A percentile compares a stretch with the other conserved stretches of the same genome.
Evolutionary conservation across 805 yeast genomes (phyloP).

Genomic region (Candida loeiensis): DNA sequence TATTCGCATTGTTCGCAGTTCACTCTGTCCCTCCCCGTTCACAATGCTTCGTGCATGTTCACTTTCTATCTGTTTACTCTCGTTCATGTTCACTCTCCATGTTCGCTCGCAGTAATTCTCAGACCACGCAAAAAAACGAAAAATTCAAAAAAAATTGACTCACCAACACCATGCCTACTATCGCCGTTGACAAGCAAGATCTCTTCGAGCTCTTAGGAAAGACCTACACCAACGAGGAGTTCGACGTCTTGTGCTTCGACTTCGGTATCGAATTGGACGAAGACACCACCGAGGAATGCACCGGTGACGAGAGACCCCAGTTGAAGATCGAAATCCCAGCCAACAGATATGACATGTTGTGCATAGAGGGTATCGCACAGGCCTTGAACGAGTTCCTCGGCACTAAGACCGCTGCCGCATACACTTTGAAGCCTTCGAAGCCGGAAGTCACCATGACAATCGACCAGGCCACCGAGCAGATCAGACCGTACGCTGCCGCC

Average conservation of each 20-base stretch:
- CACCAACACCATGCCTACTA: conserved; percentile 75
- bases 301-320: conserved; percentile 87
- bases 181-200: conserved; percentile 92
- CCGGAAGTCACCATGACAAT: conserved; percentile 67
- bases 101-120: too few relatives aligned
- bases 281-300: conserved; percentile 81
- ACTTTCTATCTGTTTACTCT: too few relatives aligned
- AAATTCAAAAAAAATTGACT: conserved; percentile 10
- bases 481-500: conserved; percentile 92
- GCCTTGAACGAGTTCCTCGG: conserved; percentile 90
- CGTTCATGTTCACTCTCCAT: too few relatives aligned
- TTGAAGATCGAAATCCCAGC: conserved; percentile 97
- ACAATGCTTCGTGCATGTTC: too few relatives aligned
- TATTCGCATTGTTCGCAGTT: too few relatives aligned
- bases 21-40: too few relatives aligned
- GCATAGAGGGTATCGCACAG: conserved; percentile 97
- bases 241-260: conserved; percentile 95
- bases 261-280: conserved; percentile 98
- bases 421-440: conserved; percentile 55
- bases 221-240: conserved; percentile 72
- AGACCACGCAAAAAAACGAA: conserved; percentile 4
- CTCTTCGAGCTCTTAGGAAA: conserved; percentile 72
- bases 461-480: conserved; percentile 63
- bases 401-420: conserved; percentile 59
- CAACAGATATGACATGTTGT: conserved; percentile 95